Percentiles rank a stretch among this genome's conserved stretches.
Evolutionary conservation across 2,329 filamentous ascomycete species (phyloP).

Genomic region (Scytalidium lignicola): DNA sequence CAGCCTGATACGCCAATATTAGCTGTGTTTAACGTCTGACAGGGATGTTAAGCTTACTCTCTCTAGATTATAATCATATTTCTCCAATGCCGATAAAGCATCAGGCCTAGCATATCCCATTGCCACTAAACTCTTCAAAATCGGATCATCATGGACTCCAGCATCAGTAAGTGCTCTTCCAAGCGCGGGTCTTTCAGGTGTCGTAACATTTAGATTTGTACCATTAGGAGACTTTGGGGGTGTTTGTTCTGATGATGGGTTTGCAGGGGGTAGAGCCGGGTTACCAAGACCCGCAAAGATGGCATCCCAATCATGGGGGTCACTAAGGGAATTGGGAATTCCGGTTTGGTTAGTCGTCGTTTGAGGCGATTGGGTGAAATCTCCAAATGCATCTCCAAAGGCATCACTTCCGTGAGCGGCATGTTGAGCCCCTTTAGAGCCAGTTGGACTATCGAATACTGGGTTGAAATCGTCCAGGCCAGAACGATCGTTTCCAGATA

Average conservation of each 20-base stretch:
- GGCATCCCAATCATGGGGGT: slow-evolving; percentile 84
- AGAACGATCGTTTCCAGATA: slow-evolving; percentile 55
- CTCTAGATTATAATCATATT: slow-evolving; percentile 93
- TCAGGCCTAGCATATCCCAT: slow-evolving; percentile 81
- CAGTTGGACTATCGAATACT: slow-evolving; percentile 63
- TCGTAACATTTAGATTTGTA: slow-evolving; percentile 7
- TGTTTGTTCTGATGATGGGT: slow-evolving; percentile 6
- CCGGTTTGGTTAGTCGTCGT: slow-evolving; percentile 29
- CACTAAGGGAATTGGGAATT: slow-evolving; percentile 31
- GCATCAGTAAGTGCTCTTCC: slow-evolving; percentile 68
- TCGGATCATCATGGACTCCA: slow-evolving; percentile 83
- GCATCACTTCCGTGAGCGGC: slow-evolving; percentile 16
- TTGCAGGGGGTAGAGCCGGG: slow-evolving; percentile 28
- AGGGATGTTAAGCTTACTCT: slow-evolving; percentile 60
- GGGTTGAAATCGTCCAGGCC: slow-evolving; percentile 75
- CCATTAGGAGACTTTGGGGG: slow-evolving; percentile 16
- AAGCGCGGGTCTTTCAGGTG: slow-evolving; percentile 34
- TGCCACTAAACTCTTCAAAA: slow-evolving; percentile 78
- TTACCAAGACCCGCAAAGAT: slow-evolving; percentile 80
- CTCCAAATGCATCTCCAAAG: slow-evolving; percentile 32
- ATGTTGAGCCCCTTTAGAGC: slow-evolving; percentile 24
- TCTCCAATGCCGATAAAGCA: slow-evolving; percentile 77
- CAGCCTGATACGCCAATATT: slow-evolving; percentile 21
- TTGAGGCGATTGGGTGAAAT: slow-evolving; percentile 45
- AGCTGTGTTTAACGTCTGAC: slow-evolving; percentile 4